Evolutionary conservation across 192 early-diverging fungal genomes (phyloP), one percentile per base, ranked within the genome.

Genomic region (Thoreauomyces humboldtii): DNA sequence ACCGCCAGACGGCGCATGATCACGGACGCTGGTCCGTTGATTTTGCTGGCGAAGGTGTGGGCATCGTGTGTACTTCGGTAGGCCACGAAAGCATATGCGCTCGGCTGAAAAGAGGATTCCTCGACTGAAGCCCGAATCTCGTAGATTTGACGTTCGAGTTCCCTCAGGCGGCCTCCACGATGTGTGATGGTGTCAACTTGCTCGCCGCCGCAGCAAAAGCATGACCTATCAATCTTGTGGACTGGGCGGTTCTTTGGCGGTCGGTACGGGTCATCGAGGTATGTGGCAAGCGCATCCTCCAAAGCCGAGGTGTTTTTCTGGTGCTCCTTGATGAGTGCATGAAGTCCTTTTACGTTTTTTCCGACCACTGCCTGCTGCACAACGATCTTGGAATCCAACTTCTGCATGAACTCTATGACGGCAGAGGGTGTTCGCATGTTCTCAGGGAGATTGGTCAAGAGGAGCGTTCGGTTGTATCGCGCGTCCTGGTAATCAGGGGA

Each of bases 101-200:
- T 66, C 12, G 70, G 48, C 21, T 70, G 35, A 52, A 74, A 74
- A 41, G 38, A 9, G n/a, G 27, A 22, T 3, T 52, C 17, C 21
- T 79, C 72, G 22, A 62, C 63, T 33, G 68, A 50, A 11, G 70
- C 32, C 12, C 80, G 72, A 2, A 74, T 15, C 24, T 22, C 57
- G 65, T 81, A 81, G 33, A 81, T 81, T 43, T 80, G 37, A 21
- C 65, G 65, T 52, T 81, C 80, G 24, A 81, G 38, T 0, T 55
- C 55, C 24, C 72, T 57, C 1, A 81, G 51, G 22, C 48, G 11
- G 24, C 51, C 38, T 3, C 74, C 52, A 24, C 64, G 62, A 52
- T 57, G 65, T 28, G 24, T 19, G 41, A 81, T 81, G 2, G 76
- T 67, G 44, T 81, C 77, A 19, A 81, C 80, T 4, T 7, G 22